Conservation (phyloP, 2,329 filamentous ascomycete species). For the Didymella exigua region DNA sequence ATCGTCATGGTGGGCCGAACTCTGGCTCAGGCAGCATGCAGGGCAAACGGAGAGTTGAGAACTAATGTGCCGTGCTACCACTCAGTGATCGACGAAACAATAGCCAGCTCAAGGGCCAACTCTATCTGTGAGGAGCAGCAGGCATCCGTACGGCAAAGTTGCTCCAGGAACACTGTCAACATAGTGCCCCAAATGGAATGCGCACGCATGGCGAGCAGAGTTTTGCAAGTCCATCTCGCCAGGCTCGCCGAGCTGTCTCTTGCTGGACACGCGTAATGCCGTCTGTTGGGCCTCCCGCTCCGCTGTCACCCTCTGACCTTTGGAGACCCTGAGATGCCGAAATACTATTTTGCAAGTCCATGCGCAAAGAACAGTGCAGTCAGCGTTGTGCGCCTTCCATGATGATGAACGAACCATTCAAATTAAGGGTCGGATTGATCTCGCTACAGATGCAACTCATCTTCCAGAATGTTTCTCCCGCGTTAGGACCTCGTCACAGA, state of each 20-base stretch:
- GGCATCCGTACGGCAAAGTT: slow-evolving; percentile 25
- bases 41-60: slow-evolving; percentile 27
- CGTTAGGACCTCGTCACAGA: slow-evolving; percentile 26
- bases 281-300: slow-evolving; percentile 19
- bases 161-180: slow-evolving; percentile 17
- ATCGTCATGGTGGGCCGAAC: slow-evolving; percentile 11
- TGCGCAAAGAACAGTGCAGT: slow-evolving; percentile 5
- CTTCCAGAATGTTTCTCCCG: slow-evolving; percentile 44
- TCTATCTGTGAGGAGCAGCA: slow-evolving; percentile 17
- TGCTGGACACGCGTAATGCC: slow-evolving; percentile 18
- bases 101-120: slow-evolving; percentile 22
- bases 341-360: slow-evolving; percentile 7
- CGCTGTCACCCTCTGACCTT: slow-evolving; percentile 19
- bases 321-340: slow-evolving; percentile 5
- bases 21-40: slow-evolving; percentile 19
- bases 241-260: slow-evolving; percentile 17
- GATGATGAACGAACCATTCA: slow-evolving; percentile 21
- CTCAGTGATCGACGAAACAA: slow-evolving; percentile 27
- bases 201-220: slow-evolving; percentile 18
- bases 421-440: slow-evolving; percentile 18
- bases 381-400: not conserved
- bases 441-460: slow-evolving; percentile 28
- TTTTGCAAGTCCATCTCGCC: slow-evolving; percentile 15
- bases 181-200: slow-evolving; percentile 19
- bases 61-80: slow-evolving; percentile 28